Base-by-base conservation (phyloP, 257 asterid genomes). In the Solanum lignicaule region DNA sequence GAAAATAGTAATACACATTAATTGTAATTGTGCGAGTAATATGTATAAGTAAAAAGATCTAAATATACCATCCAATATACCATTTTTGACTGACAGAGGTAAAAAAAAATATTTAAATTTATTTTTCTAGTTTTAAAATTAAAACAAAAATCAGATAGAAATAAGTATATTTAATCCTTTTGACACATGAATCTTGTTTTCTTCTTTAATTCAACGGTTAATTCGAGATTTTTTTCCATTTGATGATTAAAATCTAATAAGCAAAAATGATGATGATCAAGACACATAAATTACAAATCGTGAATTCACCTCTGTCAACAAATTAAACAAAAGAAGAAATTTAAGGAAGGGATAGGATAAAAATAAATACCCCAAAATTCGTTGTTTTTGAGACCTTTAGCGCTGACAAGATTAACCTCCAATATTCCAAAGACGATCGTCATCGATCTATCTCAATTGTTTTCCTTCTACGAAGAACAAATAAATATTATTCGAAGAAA, bases 321-420 rank as follows among this genome's bases (percentile, higher is more conserved):
- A 62, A 7, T 32, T 32, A 32, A 39, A 9, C 3, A 4, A 62
- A 62, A 62, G 3, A 62, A 62, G 3, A 18, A 62, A 62, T 9
- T 9, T 21, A 8, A 23, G 6, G 11, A 23, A 21, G 27, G 5
- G 46, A 83, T 21, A 21, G 16, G 23, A 16, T 62, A n/a, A 38
- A 6, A 62, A 60, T 9, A 60, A 62, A 35, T 86, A 91, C 92
- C 91, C 0, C 87, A 81, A n/a, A 89, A 84, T 25, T 90, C 93
- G 6, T 87, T 74, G 79, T 85, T 48, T 39, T 89, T 84, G 72
- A 91, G 90, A 36, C 91, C 90, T 46, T 83, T 41, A 87, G 91
- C 93, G 9, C 18, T 75, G 16, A 90, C 89, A 83, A 90, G 86
- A 32, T 74, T 88, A 62, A 91, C 92, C 69, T 90, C 92, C 83